A percentile compares a stretch with the other conserved stretches of the same genome.
Evolutionary conservation across 306 rosid species (phyloP).

Genomic region (Cyclanthera cordifolia): DNA sequence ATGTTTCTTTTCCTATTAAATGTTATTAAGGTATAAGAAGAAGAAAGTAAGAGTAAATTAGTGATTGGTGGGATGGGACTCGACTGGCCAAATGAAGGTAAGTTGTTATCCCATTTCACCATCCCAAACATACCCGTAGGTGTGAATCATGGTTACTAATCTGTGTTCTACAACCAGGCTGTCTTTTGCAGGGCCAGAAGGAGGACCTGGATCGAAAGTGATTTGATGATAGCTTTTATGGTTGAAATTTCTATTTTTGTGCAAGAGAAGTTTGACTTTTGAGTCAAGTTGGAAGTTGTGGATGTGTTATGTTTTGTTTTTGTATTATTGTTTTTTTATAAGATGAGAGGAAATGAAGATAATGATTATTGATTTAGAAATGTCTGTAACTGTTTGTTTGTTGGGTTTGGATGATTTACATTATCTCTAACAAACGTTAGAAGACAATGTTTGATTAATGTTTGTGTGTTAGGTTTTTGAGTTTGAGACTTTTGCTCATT

Average conservation of each 20-base stretch:
- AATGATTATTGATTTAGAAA: neutral
- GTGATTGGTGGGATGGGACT: no score
- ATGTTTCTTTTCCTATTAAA: neutral
- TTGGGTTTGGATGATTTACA: no score
- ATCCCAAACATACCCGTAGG: no score
- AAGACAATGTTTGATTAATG: constrained; percentile 5
- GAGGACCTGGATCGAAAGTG: neutral
- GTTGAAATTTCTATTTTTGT: neutral
- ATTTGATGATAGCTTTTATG: constrained; percentile 1
- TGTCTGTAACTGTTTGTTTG: constrained; percentile 8
- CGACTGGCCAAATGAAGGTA: no score
- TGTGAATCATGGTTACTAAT: neutral
- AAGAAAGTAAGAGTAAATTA: no score
- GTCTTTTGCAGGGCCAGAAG: neutral
- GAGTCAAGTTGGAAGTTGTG: neutral
- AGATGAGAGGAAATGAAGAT: no score
- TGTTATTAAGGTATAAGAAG: neutral
- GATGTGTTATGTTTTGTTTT: no score
- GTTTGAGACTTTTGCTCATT: neutral
- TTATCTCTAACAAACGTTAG: constrained; percentile 2
- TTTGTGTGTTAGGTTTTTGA: no score
- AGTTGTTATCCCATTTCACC: no score
- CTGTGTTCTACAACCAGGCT: constrained; percentile 3
- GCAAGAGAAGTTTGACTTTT: neutral
- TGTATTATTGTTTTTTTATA: no score